phyloP scores from a whole-genome alignment of 192 early-diverging fungal genomes.

The Jimgerdemannia lactiflua region DNA sequence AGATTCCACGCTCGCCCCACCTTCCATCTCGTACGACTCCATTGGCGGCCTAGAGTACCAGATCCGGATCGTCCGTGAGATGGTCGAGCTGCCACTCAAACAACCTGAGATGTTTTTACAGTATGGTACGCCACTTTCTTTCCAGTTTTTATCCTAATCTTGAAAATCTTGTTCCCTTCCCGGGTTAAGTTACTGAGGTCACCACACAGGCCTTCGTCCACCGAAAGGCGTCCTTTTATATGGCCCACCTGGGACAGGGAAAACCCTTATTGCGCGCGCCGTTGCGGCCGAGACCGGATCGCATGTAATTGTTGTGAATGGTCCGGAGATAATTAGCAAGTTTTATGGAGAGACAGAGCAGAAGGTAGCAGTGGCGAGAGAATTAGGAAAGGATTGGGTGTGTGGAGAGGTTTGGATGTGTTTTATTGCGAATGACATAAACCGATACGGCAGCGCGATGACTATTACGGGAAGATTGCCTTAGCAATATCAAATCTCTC shows the following conservation, averaged over 20 bases:
- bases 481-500: neutral
- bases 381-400: conserved; percentile 26
- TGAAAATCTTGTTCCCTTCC: neutral
- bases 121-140: conserved; percentile 51
- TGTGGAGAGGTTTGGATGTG: neutral
- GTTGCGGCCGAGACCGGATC: conserved; percentile 77
- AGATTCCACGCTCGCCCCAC: neutral
- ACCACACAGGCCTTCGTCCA: conserved; percentile 63
- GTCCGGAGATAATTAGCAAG: conserved; percentile 86
- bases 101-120: conserved; percentile 69
- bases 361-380: conserved; percentile 22
- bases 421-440: neutral
- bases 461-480: neutral
- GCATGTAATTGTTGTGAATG: conserved; percentile 81
- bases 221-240: conserved; percentile 88
- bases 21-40: conserved; percentile 43
- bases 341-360: conserved; percentile 95
- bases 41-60: conserved; percentile 84
- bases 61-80: conserved; percentile 70
- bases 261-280: conserved; percentile 90
- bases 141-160: neutral
- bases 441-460: too few species aligned
- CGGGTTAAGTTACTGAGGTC: neutral
- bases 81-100: conserved; percentile 78
- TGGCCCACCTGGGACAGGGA: conserved; percentile 96